Evolutionary conservation across 257 asterid genomes (phyloP), one percentile per base, ranked within the genome.

Genomic region (Salvia miltiorrhiza): DNA sequence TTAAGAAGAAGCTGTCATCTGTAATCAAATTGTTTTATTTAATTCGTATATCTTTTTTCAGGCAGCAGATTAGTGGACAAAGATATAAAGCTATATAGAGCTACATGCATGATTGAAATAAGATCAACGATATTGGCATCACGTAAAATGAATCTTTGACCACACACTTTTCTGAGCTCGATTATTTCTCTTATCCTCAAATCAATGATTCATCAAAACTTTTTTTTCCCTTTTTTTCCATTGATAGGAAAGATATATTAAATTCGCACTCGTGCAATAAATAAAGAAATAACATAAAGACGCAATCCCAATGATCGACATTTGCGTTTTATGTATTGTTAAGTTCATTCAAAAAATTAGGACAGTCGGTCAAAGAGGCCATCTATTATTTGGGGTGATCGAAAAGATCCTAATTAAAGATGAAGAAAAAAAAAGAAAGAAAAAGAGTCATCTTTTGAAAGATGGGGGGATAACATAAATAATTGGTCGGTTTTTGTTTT

Each of bases 61-160:
- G 63, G 65, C 26, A 57, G 69, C 23, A 47, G 32, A 73, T 60
- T 9, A 65, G 75, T 73, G 47, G 70, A 65, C 71, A 71, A 77
- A 74, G 65, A 66, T 60, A 60, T 55, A 61, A 52, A 79, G 63
- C 47, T 76, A 28, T 73, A 65, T 62, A 77, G 67, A 73, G 70
- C 69, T 63, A 28, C 9, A 49, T 50, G 24, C 43, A 48, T 44
- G 47, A 78, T 68, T 75, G 67, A 68, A 28, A 35, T 63, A 75
- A 80, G 79, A 69, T 43, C 20, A 28, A 61, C 13, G 9, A 20
- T 12, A 60, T 53, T 48, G 53, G 71, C 63, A 41, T 67, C 63
- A 47, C 64, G 19, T 28, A 26, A 61, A 53, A 64, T 61, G 81
- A 66, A 73, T 78, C 82, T 76, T 82, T 82, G 81, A 81, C 83